These are phyloP conservation scores for Penicillium olsonii DNA, from an alignment of 2,329 filamentous ascomycete species.

Conservation along the genomic window DNA sequence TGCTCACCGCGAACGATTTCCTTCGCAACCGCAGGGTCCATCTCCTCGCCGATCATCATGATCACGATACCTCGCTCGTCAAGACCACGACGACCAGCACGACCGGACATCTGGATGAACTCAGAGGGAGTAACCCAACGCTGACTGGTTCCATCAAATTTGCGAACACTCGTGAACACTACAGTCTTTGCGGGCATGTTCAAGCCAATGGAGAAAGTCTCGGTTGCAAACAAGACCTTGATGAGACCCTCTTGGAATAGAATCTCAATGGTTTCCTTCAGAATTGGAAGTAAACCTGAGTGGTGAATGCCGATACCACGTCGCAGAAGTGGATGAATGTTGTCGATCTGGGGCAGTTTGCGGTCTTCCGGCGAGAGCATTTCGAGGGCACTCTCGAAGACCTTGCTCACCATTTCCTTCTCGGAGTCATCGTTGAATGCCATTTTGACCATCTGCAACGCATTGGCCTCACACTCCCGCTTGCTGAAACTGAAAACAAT, in stretches of 20 bases:
- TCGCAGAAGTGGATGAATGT: slow-evolving; percentile 84
- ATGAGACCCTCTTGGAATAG: slow-evolving; percentile 97
- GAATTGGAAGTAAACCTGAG: slow-evolving; percentile 87
- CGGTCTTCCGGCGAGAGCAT: slow-evolving; percentile 91
- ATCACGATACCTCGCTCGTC: slow-evolving; percentile 98
- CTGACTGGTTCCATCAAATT: slow-evolving; percentile 81
- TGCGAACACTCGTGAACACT: slow-evolving; percentile 95
- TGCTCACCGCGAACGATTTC: slow-evolving; percentile 95
- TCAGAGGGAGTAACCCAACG: slow-evolving; percentile 91
- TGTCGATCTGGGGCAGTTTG: slow-evolving; percentile 81
- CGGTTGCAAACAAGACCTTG: slow-evolving; percentile 96
- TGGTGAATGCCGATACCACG: slow-evolving; percentile 97
- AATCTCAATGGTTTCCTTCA: slow-evolving; percentile 99
- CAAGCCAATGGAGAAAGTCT: slow-evolving; percentile 96
- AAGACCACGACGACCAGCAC: slow-evolving; percentile 92
- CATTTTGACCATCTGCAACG: slow-evolving; percentile 80
- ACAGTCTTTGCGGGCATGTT: slow-evolving; percentile 99
- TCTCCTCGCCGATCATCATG: slow-evolving; percentile 98
- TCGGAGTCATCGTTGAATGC: slow-evolving; percentile 97
- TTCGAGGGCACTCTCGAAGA: slow-evolving; percentile 91
- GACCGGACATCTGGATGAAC: slow-evolving; percentile 98
- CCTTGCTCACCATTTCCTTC: slow-evolving; percentile 89
- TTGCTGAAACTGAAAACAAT: slow-evolving; percentile 99
- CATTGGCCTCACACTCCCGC: slow-evolving; percentile 88
- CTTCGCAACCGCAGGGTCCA: slow-evolving; percentile 92